These are phyloP conservation scores for Pseudogymnoascus sp. DNA, from an alignment of 2,329 filamentous ascomycete species.

Conservation along the genomic window DNA sequence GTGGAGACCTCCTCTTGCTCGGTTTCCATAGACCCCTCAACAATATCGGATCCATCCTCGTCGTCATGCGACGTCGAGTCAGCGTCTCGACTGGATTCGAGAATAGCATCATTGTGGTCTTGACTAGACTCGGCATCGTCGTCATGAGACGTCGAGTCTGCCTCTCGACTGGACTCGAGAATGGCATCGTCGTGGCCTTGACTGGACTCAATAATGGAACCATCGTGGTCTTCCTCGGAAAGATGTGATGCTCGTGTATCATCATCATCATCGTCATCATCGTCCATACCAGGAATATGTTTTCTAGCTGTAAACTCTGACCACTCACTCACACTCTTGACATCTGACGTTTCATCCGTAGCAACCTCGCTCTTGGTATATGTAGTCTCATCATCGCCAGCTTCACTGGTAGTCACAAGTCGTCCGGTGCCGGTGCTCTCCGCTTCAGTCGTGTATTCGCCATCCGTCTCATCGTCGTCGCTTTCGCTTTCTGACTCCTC, in stretches of 20 bases:
- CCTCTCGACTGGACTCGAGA: constrained; percentile 18
- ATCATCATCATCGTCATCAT: constrained; percentile 25
- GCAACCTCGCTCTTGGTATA: constrained; percentile 31
- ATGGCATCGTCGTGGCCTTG: neutral
- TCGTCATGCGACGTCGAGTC: constrained; percentile 11
- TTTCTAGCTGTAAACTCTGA: constrained; percentile 75
- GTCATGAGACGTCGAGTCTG: too few species aligned
- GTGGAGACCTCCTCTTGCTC: constrained; percentile 37
- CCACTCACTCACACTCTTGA: constrained; percentile 70
- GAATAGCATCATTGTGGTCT: neutral
- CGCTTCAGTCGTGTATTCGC: constrained; percentile 73
- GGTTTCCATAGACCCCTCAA: constrained; percentile 11
- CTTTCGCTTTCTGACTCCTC: constrained; percentile 46
- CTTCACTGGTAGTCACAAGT: constrained; percentile 58
- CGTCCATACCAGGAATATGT: constrained; percentile 49
- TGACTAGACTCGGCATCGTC: constrained; percentile 22
- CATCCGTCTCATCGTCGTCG: constrained; percentile 51
- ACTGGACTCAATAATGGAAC: constrained; percentile 15
- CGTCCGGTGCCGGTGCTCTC: constrained; percentile 77
- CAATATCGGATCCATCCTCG: neutral
- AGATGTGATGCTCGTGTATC: constrained; percentile 34
- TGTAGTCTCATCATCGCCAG: constrained; percentile 45
- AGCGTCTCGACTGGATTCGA: constrained; percentile 14
- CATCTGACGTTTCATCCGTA: constrained; percentile 44
- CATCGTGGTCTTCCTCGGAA: constrained; percentile 33